Evolutionary conservation across 352 stramenopile species (phyloP), one percentile per base, ranked within the genome.

Genomic region (Elongisporangium prolatum): DNA sequence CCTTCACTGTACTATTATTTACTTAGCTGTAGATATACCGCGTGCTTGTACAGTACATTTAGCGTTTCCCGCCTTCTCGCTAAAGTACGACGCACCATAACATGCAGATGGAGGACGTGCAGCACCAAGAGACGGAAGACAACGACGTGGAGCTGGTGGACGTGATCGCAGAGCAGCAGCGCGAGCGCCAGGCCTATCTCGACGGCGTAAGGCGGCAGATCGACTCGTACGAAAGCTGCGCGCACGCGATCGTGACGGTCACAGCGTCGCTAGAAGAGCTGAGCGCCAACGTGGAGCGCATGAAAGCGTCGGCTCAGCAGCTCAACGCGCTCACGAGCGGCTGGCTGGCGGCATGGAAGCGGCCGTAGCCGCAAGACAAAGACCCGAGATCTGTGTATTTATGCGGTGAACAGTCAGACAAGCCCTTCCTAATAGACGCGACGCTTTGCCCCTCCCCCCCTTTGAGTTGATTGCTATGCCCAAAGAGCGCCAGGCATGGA

Each of bases 291-390:
- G 34, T 89, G 22, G 74, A 89, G 34, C 61, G 69, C 48, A 89
- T 91, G 79, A 75, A 83, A 50, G 67, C 62, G 48, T 76, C 77
- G 52, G 77, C 80, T 47, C 77, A 86, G 58, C 82, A 89, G 70
- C 63, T 91, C 25, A 91, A 91, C 54, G 67, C 79, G 34, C 88
- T 89, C 65, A 89, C 82, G 9, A 69, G 79, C 48, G 74, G 75
- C 21, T 91, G 82, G 82, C 57, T 91, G 57, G 73, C 79, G 2
- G 82, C 89, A 22, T 91, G 82, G 82, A 86, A 85, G 65, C 79
- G 80, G 11, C 59, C 69, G 22, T 50, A 71, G 22, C 17, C 1
- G 18, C 20, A 24, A 28, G 49, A 20, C 8, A 16, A 34, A n/a
- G 11, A 34, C 16, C 25, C 52, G 16, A 8, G 8, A 22, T 50